Evolutionary conservation across 208 protist species (phyloP).

Genomic region (Trypanosoma theileri): DNA sequence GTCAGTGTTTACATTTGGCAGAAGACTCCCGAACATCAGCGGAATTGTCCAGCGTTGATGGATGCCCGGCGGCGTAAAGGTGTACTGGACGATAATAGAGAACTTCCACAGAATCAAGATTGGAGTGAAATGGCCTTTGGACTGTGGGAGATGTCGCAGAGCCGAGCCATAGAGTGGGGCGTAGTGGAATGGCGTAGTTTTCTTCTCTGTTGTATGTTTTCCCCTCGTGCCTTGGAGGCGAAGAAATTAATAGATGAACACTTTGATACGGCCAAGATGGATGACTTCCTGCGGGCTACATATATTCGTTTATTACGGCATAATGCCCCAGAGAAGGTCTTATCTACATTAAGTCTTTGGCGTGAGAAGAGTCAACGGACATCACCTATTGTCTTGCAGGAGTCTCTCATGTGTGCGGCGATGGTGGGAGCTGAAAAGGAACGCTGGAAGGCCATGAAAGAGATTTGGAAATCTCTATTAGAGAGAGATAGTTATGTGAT

Average conservation of each 20-base stretch:
- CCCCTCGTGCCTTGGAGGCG: slow-evolving; percentile 63
- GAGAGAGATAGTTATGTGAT: slow-evolving; percentile 82
- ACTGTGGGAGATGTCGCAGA: slow-evolving; percentile 64
- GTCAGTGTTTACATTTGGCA: slow-evolving; percentile 79
- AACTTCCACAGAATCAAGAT: slow-evolving; percentile 76
- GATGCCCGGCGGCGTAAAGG: slow-evolving; percentile 68
- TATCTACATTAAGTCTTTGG: slow-evolving; percentile 47
- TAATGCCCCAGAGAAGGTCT: slow-evolving; percentile 57
- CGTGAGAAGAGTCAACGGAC: slow-evolving; percentile 23
- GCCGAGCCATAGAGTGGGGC: slow-evolving; percentile 80
- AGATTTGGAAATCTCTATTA: slow-evolving; percentile 54
- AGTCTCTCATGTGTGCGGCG: slow-evolving; percentile 71
- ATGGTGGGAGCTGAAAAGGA: slow-evolving; percentile 32
- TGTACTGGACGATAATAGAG: slow-evolving; percentile 66
- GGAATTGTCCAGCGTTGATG: slow-evolving; percentile 67
- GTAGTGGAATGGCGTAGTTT: slow-evolving; percentile 86
- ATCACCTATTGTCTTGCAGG: slow-evolving; percentile 84
- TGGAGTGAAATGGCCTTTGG: slow-evolving; percentile 71
- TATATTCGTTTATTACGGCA: slow-evolving; percentile 79
- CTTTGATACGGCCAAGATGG: slow-evolving; percentile 49
- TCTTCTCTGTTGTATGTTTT: slow-evolving; percentile 84
- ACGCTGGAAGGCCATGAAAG: slow-evolving; percentile 36
- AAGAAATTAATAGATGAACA: slow-evolving; percentile 57
- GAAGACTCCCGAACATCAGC: slow-evolving; percentile 77
- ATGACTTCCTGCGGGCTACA: slow-evolving; percentile 83